Evolutionary conservation across 129 eudicot genomes (phyloP).

Genomic region (Tagetes erecta): DNA sequence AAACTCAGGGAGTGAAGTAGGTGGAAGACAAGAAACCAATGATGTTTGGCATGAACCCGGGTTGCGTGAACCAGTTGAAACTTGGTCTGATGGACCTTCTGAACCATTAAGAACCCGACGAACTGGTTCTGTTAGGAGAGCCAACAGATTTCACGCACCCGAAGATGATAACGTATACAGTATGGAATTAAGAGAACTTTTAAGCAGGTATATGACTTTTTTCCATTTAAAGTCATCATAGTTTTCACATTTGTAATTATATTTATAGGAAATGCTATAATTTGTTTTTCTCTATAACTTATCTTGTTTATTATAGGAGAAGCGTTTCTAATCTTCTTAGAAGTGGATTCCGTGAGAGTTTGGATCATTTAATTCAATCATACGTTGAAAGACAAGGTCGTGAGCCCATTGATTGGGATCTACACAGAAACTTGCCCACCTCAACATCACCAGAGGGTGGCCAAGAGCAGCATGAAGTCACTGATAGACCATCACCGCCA

Average conservation of each 20-base stretch:
- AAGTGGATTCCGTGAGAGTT: conserved; percentile 94
- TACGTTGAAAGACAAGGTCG: conserved; percentile 88
- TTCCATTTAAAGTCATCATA: not conserved
- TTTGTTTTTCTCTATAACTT: not conserved
- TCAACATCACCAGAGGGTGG: conserved; percentile 56
- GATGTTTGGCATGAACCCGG: conserved; percentile 55
- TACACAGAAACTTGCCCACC: conserved; percentile 72
- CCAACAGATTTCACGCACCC: conserved; percentile 79
- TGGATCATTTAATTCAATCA: conserved; percentile 89
- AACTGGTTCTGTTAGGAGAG: conserved; percentile 62
- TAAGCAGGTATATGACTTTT: conserved; percentile 65
- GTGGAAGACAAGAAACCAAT: conserved; percentile 38
- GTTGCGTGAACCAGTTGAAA: conserved; percentile 52
- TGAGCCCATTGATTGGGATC: conserved; percentile 91
- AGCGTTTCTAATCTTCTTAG: conserved; percentile 96
- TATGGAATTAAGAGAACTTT: conserved; percentile 97
- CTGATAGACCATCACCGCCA: conserved; percentile 73
- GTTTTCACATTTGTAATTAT: not conserved
- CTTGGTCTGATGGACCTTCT: conserved; percentile 68
- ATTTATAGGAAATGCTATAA: not conserved
- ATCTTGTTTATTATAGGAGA: conserved; percentile 59
- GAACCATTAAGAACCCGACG: conserved; percentile 69
- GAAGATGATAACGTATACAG: conserved; percentile 97
- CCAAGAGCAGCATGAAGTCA: conserved; percentile 55
- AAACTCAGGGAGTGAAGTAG: conserved; percentile 45